Conservation (phyloP, 1,139 yeast species). For the Saccharomycopsis hybrid region DNA sequence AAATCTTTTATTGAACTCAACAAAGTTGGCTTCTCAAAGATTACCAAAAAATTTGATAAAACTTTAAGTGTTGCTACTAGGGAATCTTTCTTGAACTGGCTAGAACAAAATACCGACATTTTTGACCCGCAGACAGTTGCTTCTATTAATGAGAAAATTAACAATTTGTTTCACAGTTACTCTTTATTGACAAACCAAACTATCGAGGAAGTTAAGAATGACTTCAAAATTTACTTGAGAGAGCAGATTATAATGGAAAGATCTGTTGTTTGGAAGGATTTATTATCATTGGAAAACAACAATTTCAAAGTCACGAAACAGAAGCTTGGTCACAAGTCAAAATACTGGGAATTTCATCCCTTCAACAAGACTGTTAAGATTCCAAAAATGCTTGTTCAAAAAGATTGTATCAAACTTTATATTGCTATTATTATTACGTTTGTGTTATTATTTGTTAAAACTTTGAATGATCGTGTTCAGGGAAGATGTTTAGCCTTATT, state of each 20-base stretch:
- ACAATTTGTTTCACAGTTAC: conserved; percentile 42
- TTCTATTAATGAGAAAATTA: conserved; percentile 41
- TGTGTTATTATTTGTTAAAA: conserved; percentile 46
- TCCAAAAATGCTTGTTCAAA: conserved; percentile 18
- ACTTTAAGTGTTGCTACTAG: conserved; percentile 46
- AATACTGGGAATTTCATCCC: conserved; percentile 25
- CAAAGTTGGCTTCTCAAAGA: conserved; percentile 61
- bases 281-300: conserved; percentile 81
- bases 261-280: conserved; percentile 94
- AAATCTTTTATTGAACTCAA: conserved; percentile 63
- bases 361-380: conserved; percentile 11
- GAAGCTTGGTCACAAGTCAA: conserved; percentile 20
- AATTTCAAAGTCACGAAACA: conserved; percentile 38
- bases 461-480: conserved; percentile 57
- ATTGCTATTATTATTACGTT: conserved; percentile 36
- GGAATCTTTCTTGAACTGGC: conserved; percentile 34
- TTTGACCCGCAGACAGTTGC: conserved; percentile 40
- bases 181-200: conserved; percentile 33
- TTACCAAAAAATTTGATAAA: conserved; percentile 65
- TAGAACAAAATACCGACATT: conserved; percentile 36
- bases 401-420: conserved; percentile 20
- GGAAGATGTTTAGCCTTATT: conserved; percentile 80
- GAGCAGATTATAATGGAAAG: conserved; percentile 97
- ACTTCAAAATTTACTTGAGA: conserved; percentile 68
- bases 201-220: conserved; percentile 51